Evolutionary conservation across 768 basidiomycete genomes (phyloP).

Genomic region (Amanita exitialis): DNA sequence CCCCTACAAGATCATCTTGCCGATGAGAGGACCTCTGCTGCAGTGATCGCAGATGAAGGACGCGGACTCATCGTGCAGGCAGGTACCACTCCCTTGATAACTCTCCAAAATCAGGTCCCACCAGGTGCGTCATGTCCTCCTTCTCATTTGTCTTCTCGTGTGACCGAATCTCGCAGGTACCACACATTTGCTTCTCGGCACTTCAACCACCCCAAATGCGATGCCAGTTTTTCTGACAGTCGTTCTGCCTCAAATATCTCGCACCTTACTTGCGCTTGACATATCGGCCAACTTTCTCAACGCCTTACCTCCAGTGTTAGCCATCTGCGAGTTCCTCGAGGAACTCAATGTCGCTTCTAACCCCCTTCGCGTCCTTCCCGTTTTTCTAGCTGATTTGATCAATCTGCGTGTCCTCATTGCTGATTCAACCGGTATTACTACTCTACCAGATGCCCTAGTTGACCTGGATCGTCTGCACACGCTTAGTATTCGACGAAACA

Average conservation of each 20-base stretch:
- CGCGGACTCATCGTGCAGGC: conserved; percentile 75
- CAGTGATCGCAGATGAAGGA: conserved; percentile 76
- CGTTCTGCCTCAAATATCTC: conserved; percentile 61
- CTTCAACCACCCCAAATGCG: conserved; percentile 64
- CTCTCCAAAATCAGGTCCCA: conserved; percentile 44
- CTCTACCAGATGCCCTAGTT: conserved; percentile 65
- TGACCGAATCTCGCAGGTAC: conserved; percentile 46
- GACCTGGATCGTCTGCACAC: conserved; percentile 79
- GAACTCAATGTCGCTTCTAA: conserved; percentile 93
- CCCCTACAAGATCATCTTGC: conserved; percentile 31
- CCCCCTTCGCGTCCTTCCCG: conserved; percentile 83
- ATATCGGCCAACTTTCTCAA: conserved; percentile 83
- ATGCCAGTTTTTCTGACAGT: conserved; percentile 67
- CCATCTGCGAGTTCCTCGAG: conserved; percentile 73
- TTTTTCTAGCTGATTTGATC: conserved; percentile 68
- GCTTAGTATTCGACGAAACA: conserved; percentile 81
- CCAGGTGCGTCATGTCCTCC: conserved; percentile 45
- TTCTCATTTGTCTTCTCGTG: conserved; percentile 6
- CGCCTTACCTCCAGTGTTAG: conserved; percentile 75
- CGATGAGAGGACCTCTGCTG: conserved; percentile 68
- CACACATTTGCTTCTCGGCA: conserved; percentile 89
- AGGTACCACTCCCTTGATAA: conserved; percentile 46
- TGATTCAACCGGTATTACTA: conserved; percentile 78
- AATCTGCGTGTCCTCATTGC: conserved; percentile 84
- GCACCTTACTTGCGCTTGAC: conserved; percentile 84